A percentile compares a stretch with the other conserved stretches of the same genome.
Evolutionary conservation across 495 filamentous ascomycete species (phyloP).

Genomic region (Trichocladium uniseriatum): DNA sequence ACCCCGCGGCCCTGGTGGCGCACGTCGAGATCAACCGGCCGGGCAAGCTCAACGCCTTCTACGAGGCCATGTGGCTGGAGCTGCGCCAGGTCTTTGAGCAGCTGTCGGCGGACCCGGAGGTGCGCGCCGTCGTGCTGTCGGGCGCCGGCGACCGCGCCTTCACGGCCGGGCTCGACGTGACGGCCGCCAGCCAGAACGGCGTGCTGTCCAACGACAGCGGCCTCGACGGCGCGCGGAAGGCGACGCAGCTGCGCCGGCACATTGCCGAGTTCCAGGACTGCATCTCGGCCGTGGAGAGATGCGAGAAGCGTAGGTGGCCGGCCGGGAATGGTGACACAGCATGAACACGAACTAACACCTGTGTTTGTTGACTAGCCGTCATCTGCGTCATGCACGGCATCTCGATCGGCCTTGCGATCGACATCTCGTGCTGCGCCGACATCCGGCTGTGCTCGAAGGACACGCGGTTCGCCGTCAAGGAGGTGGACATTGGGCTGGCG

Average conservation of each 20-base stretch:
- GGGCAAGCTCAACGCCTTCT: slow-evolving; percentile 83
- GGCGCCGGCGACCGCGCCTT: slow-evolving; percentile 79
- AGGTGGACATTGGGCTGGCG: slow-evolving; percentile 90
- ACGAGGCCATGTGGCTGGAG: slow-evolving; percentile 85
- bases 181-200: slow-evolving; percentile 45
- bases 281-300: slow-evolving; percentile 66
- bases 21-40: slow-evolving; percentile 93
- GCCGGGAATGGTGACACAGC: too few relatives aligned
- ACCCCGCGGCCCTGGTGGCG: slow-evolving; percentile 63
- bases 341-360: too few relatives aligned
- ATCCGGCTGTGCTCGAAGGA: slow-evolving; percentile 61
- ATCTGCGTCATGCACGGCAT: slow-evolving; percentile 78
- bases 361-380: slow-evolving; percentile 46
- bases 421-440: slow-evolving; percentile 69
- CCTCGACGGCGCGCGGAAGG: slow-evolving; percentile 58
- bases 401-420: slow-evolving; percentile 73
- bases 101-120: slow-evolving; percentile 61
- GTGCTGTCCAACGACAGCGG: slow-evolving; percentile 23
- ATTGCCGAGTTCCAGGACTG: slow-evolving; percentile 71
- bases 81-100: slow-evolving; percentile 60
- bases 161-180: slow-evolving; percentile 75
- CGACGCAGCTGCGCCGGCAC: slow-evolving; percentile 52
- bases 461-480: slow-evolving; percentile 71
- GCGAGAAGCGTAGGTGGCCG: slow-evolving; percentile 64
- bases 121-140: slow-evolving; percentile 73